Conservation (phyloP, 2,329 filamentous ascomycete species). For the Talaromyces sp. region DNA sequence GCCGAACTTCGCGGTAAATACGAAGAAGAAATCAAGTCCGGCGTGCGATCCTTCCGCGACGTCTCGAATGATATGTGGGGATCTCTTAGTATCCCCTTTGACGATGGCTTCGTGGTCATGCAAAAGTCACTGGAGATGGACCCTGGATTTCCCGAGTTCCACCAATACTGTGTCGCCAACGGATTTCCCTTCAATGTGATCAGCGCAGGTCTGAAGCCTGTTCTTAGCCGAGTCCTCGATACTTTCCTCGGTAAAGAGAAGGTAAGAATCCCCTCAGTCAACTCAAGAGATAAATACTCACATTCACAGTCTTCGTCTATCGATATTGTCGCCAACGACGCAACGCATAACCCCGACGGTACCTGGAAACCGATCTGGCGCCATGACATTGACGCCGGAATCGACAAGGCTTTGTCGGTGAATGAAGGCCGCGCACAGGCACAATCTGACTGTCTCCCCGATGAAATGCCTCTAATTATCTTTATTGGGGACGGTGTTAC, state of each 20-base stretch:
- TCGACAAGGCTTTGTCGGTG: slow-evolving; percentile 69
- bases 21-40: slow-evolving; percentile 66
- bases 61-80: slow-evolving; percentile 75
- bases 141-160: slow-evolving; percentile 64
- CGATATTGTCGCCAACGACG: slow-evolving; percentile 70
- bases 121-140: slow-evolving; percentile 65
- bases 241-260: slow-evolving; percentile 65
- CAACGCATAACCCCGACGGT: slow-evolving; percentile 60
- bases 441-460: slow-evolving; percentile 59
- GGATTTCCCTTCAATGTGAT: slow-evolving; percentile 71
- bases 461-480: slow-evolving; percentile 66
- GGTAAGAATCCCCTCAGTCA: no score
- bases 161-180: slow-evolving; percentile 65
- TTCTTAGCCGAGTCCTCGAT: slow-evolving; percentile 64
- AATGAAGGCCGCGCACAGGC: slow-evolving; percentile 62
- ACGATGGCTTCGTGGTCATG: slow-evolving; percentile 68
- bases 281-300: no score
- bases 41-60: slow-evolving; percentile 68
- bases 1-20: slow-evolving; percentile 57
- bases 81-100: slow-evolving; percentile 67
- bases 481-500: slow-evolving; percentile 73
- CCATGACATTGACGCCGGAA: slow-evolving; percentile 66
- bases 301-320: slow-evolving; percentile 60
- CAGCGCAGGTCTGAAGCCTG: slow-evolving; percentile 67
- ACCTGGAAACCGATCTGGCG: slow-evolving; percentile 69